phyloP scores from a whole-genome alignment of 1,139 yeast species.

The Arxiozyma slooffiae region DNA sequence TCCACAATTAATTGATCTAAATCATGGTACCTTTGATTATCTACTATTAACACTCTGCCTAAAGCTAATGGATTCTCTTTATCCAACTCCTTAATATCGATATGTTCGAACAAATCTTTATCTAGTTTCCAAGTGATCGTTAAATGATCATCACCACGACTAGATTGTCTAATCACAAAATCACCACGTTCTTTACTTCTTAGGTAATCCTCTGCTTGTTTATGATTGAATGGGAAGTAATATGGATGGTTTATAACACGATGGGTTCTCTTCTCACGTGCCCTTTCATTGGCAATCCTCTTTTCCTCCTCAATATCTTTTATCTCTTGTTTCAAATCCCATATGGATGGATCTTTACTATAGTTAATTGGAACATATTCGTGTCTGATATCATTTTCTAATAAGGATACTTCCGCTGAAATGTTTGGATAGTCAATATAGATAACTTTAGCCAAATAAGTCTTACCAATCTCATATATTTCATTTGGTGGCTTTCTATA shows the following conservation, averaged over 20 bases:
- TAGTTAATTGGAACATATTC: slow-evolving; percentile 43
- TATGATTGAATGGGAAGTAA: slow-evolving; percentile 71
- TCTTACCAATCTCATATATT: slow-evolving; percentile 58
- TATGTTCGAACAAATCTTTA: slow-evolving; percentile 81
- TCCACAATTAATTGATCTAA: slow-evolving; percentile 87
- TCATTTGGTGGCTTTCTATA: slow-evolving; percentile 37
- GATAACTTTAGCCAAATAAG: slow-evolving; percentile 72
- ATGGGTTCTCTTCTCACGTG: slow-evolving; percentile 47
- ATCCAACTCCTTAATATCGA: slow-evolving; percentile 70
- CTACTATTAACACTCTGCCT: slow-evolving; percentile 58
- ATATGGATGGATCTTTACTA: slow-evolving; percentile 51
- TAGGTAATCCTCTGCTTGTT: slow-evolving; percentile 86
- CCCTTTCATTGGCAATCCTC: slow-evolving; percentile 42
- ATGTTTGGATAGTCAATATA: slow-evolving; percentile 64
- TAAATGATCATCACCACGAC: slow-evolving; percentile 76
- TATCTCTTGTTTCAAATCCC: slow-evolving; percentile 79
- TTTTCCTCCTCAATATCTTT: slow-evolving; percentile 51
- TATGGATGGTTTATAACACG: slow-evolving; percentile 86
- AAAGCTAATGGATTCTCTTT: slow-evolving; percentile 53
- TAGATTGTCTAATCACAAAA: slow-evolving; percentile 88
- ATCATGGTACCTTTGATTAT: slow-evolving; percentile 64
- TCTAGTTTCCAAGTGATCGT: slow-evolving; percentile 96
- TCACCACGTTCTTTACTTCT: slow-evolving; percentile 89
- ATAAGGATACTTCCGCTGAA: slow-evolving; percentile 61
- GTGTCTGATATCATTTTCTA: slow-evolving; percentile 53